phyloP scores from a whole-genome alignment of 805 yeast genomes.

The Metschnikowia proteae region DNA sequence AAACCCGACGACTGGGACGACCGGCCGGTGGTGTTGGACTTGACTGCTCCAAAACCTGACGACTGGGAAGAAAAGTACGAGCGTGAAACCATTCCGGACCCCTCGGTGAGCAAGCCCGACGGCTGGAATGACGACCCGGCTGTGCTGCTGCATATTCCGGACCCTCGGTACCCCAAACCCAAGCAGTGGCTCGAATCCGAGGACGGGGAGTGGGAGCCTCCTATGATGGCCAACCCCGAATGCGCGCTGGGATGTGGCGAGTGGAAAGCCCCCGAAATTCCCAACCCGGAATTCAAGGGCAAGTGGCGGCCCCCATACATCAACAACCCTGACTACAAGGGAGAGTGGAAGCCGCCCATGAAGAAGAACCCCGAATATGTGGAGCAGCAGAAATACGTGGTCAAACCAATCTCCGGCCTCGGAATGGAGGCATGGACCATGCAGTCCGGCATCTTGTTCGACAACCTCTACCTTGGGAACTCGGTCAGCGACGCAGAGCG shows the following conservation, averaged over 20 bases:
- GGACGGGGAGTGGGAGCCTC: constrained; percentile 83
- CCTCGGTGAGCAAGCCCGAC: constrained; percentile 62
- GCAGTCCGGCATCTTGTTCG: constrained; percentile 69
- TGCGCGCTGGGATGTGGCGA: constrained; percentile 78
- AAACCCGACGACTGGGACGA: constrained; percentile 89
- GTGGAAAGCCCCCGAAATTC: constrained; percentile 67
- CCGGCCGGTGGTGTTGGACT: constrained; percentile 58
- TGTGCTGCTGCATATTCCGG: constrained; percentile 53
- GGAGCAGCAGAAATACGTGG: constrained; percentile 52
- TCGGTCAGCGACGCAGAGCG: constrained; percentile 78
- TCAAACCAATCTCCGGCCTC: constrained; percentile 62
- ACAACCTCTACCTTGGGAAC: constrained; percentile 83
- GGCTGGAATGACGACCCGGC: constrained; percentile 67
- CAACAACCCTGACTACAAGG: constrained; percentile 72
- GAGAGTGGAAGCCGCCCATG: constrained; percentile 68
- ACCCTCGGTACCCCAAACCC: constrained; percentile 66
- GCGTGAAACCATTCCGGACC: constrained; percentile 55
- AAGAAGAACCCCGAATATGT: constrained; percentile 69
- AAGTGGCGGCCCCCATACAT: constrained; percentile 70
- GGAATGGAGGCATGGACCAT: constrained; percentile 92
- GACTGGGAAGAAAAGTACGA: constrained; percentile 83
- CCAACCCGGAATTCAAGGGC: constrained; percentile 71
- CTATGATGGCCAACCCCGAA: constrained; percentile 66
- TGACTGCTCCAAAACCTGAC: constrained; percentile 60
- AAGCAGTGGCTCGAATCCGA: constrained; percentile 86